phyloP scores from a whole-genome alignment of 2,329 filamentous ascomycete species.

The Acephala macrosclerotiorum region DNA sequence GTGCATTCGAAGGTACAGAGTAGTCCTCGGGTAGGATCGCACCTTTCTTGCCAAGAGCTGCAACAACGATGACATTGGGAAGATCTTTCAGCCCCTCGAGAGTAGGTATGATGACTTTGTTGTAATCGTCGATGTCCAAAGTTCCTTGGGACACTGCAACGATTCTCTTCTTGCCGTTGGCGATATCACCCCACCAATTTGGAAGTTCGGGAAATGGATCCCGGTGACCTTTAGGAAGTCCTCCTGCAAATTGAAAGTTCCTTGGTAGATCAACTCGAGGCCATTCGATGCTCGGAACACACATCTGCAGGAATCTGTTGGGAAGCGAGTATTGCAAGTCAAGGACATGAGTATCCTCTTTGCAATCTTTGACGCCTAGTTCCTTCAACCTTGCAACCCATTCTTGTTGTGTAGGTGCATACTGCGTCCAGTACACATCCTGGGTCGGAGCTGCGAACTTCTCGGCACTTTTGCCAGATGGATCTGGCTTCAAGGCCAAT shows the following conservation, averaged over 20 bases:
- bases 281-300: constrained; percentile 46
- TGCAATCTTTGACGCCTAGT: not conserved
- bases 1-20: constrained; percentile 42
- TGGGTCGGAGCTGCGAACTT: not conserved
- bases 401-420: not conserved
- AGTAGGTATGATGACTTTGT: constrained; percentile 47
- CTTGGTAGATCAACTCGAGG: constrained; percentile 45
- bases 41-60: constrained; percentile 41
- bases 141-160: constrained; percentile 49
- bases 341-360: not conserved
- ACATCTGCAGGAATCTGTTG: constrained; percentile 3
- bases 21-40: constrained; percentile 41
- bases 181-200: constrained; percentile 54
- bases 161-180: constrained; percentile 47
- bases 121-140: constrained; percentile 36
- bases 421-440: not conserved
- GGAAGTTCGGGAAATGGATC: constrained; percentile 45
- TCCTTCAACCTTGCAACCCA: not conserved
- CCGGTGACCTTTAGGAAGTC: constrained; percentile 45
- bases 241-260: constrained; percentile 51
- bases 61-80: constrained; percentile 46
- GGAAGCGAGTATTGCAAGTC: not conserved
- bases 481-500: constrained; percentile 34
- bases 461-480: not conserved
- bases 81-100: constrained; percentile 45